phyloP scores from a whole-genome alignment of 2,329 filamentous ascomycete species.

The Apiospora rasikravindrae region DNA sequence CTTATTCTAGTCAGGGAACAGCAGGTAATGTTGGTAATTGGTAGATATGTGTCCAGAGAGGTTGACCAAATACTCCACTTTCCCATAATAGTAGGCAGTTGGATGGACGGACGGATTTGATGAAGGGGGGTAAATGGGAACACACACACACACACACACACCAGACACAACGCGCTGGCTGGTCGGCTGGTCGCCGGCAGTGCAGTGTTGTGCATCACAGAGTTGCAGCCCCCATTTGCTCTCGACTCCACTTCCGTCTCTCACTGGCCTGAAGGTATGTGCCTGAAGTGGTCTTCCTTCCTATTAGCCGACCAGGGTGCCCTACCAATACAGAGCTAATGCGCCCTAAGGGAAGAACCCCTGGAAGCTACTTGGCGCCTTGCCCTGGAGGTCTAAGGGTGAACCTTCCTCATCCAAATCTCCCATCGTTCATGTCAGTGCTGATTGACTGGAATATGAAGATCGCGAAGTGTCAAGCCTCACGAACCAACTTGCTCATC shows the following conservation, averaged over 20 bases:
- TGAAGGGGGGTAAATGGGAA: conserved; percentile 7
- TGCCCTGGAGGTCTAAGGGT: conserved; percentile 4
- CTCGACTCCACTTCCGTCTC: background rate
- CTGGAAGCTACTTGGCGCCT: conserved; percentile 13
- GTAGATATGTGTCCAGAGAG: background rate
- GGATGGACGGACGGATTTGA: background rate
- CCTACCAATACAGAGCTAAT: conserved; percentile 10
- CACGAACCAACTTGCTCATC: background rate
- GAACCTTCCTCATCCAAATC: conserved; percentile 1
- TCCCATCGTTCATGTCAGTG: background rate
- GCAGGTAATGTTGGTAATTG: background rate
- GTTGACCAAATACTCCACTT: background rate
- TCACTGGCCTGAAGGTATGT: conserved; percentile 2
- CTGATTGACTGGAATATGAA: conserved; percentile 12
- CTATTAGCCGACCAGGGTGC: conserved; percentile 16
- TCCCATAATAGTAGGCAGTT: background rate
- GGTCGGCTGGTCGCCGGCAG: background rate
- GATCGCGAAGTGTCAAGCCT: conserved; percentile 14
- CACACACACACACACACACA: conserved; percentile 5
- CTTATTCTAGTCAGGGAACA: background rate
- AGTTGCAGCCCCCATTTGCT: background rate
- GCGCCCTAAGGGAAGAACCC: conserved; percentile 12
- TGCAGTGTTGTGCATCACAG: conserved; percentile 13
- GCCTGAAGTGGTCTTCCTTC: conserved; percentile 6
- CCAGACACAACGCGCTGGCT: background rate